Conservation (phyloP, 2,329 filamentous ascomycete species). For the Amesomyces nigricolor region DNA sequence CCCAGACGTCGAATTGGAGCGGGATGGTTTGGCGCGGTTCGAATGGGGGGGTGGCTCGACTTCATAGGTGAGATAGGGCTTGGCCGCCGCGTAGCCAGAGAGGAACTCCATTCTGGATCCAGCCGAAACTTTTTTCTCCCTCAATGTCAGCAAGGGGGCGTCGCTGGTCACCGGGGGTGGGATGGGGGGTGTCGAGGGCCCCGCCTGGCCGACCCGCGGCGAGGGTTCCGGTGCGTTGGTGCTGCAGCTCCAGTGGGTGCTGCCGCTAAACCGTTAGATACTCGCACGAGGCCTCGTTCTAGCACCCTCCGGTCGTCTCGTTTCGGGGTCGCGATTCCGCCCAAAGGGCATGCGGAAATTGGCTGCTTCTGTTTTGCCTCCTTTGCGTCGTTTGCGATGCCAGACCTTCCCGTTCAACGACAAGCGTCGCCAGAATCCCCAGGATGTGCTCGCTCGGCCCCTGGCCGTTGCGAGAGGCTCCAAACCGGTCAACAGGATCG, state of each 20-base stretch:
- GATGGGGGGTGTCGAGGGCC: constrained; percentile 10
- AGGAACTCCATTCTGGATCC: constrained; percentile 27
- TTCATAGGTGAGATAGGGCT: constrained; percentile 27
- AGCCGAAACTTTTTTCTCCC: constrained; percentile 9
- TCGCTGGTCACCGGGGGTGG: not conserved
- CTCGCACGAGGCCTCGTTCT: not conserved
- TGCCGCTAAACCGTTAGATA: not conserved
- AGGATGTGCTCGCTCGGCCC: not conserved
- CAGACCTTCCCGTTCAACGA: not conserved
- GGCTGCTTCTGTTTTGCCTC: not conserved
- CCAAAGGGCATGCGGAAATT: not conserved
- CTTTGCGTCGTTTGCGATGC: not conserved
- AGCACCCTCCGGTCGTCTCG: not conserved
- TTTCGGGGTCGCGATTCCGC: not conserved
- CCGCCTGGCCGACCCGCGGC: constrained; percentile 12
- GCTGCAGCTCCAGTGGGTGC: constrained; percentile 16
- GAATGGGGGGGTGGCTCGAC: constrained; percentile 24
- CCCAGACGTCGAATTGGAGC: constrained; percentile 27
- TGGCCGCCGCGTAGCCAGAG: constrained; percentile 27
- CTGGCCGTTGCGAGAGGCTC: not conserved
- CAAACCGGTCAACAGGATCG: constrained; percentile 11
- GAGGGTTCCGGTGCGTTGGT: constrained; percentile 12
- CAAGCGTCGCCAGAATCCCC: not conserved
- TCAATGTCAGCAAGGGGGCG: not conserved
- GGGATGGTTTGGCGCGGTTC: constrained; percentile 21